Percentiles rank a stretch among this genome's conserved stretches.
phyloP scores from a whole-genome alignment of 2,329 filamentous ascomycete genomes.

The Lachnellula hyalina region DNA sequence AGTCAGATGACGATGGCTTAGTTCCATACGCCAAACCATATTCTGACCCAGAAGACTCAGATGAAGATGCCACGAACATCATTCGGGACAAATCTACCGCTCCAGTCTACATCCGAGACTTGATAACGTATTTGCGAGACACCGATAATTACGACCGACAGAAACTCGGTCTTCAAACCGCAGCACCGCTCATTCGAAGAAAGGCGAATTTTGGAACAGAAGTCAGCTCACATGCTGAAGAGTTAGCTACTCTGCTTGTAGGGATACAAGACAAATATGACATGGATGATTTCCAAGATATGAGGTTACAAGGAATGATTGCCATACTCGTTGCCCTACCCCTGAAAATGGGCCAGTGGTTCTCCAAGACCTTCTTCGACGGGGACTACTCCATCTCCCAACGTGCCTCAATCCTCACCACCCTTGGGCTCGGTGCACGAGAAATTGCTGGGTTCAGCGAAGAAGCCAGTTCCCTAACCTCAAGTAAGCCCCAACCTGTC shows the following conservation, averaged over 20 bases:
- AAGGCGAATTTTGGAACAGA: slow-evolving; percentile 88
- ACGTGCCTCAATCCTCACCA: slow-evolving; percentile 73
- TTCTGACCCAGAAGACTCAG: slow-evolving; percentile 84
- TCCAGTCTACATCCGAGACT: slow-evolving; percentile 85
- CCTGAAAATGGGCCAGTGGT: slow-evolving; percentile 73
- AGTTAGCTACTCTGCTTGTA: slow-evolving; percentile 70
- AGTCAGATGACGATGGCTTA: slow-evolving; percentile 45
- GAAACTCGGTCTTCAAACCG: slow-evolving; percentile 70
- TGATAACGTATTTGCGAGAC: slow-evolving; percentile 74
- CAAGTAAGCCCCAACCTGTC: slow-evolving; percentile 25
- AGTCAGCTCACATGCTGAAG: slow-evolving; percentile 75
- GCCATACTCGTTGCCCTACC: slow-evolving; percentile 75
- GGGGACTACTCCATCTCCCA: slow-evolving; percentile 88
- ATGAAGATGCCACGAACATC: slow-evolving; percentile 85
- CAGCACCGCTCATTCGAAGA: slow-evolving; percentile 74
- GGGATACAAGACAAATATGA: slow-evolving; percentile 84
- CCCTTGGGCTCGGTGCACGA: slow-evolving; percentile 74
- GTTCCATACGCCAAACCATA: slow-evolving; percentile 78
- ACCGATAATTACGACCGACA: slow-evolving; percentile 81
- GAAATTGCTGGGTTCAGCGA: slow-evolving; percentile 74
- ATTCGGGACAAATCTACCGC: slow-evolving; percentile 75
- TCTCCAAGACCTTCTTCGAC: slow-evolving; percentile 79
- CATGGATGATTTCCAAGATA: slow-evolving; percentile 68
- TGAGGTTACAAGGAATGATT: slow-evolving; percentile 75
- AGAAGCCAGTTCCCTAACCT: slow-evolving; percentile 32